phyloP scores from a whole-genome alignment of 1,284 basidiomycete species.

The Ustilago crameri region DNA sequence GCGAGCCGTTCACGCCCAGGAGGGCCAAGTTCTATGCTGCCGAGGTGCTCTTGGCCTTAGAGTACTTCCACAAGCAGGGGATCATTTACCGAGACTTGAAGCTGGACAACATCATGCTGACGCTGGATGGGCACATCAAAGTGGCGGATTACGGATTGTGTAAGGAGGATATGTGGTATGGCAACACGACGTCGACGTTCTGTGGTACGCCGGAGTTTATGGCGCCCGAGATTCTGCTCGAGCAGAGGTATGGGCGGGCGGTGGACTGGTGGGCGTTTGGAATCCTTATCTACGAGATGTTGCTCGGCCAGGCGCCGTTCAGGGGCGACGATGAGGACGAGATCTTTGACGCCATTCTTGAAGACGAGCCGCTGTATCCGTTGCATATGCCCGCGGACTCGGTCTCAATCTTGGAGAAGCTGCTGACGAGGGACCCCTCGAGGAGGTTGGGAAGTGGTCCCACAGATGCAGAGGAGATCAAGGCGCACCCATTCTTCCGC shows the following conservation, averaged over 20 bases:
- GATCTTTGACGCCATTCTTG: constrained; percentile 98
- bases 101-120: constrained; percentile 96
- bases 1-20: constrained; percentile 81
- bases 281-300: constrained; percentile 98
- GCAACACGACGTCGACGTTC: constrained; percentile 97
- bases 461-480: constrained; percentile 95
- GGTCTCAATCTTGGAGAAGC: constrained; percentile 91
- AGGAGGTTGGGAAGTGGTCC: constrained; percentile 94
- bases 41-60: constrained; percentile 94
- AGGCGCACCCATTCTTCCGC: constrained; percentile 97
- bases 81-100: constrained; percentile 91
- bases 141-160: constrained; percentile 99
- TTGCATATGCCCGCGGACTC: constrained; percentile 99
- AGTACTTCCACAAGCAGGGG: constrained; percentile 98
- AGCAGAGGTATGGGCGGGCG: constrained; percentile 96
- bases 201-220: constrained; percentile 99
- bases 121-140: constrained; percentile 96
- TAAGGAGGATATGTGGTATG: constrained; percentile 99
- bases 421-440: constrained; percentile 90
- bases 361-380: constrained; percentile 97
- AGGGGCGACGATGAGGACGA: constrained; percentile 99
- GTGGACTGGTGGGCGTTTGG: constrained; percentile 99
- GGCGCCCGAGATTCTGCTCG: constrained; percentile 99
- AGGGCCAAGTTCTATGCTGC: constrained; percentile 98
- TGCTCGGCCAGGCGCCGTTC: constrained; percentile 98